Evolutionary conservation across 2,329 filamentous ascomycete genomes (phyloP).

Genomic region (Fusarium pseudograminearum): DNA sequence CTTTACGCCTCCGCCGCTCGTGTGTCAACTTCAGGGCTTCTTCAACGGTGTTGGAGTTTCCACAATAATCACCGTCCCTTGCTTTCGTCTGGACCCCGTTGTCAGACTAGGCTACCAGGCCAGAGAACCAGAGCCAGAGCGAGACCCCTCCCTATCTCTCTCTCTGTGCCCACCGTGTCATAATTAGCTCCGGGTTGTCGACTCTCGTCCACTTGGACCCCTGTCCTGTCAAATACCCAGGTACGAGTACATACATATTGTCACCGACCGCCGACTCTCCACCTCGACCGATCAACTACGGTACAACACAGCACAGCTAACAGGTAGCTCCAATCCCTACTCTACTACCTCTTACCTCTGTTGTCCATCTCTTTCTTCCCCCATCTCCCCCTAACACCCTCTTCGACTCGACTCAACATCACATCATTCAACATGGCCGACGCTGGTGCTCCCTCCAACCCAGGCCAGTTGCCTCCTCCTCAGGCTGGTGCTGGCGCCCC

Average conservation of each 20-base stretch:
- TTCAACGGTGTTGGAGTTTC: constrained; percentile 22
- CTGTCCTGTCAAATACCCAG: constrained; percentile 46
- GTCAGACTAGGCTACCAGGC: constrained; percentile 31
- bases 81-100: constrained; percentile 28
- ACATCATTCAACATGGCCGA: constrained; percentile 76
- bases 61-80: constrained; percentile 22
- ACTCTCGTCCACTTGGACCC: constrained; percentile 35
- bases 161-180: constrained; percentile 37
- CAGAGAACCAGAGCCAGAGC: neutral
- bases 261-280: constrained; percentile 48
- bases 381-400: constrained; percentile 1
- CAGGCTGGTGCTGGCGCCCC: constrained; percentile 77
- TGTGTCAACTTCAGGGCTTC: constrained; percentile 4
- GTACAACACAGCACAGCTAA: constrained; percentile 43
- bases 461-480: constrained; percentile 76
- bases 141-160: constrained; percentile 17
- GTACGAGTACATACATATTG: constrained; percentile 41
- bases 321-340: constrained; percentile 44
- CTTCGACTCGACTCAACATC: constrained; percentile 32
- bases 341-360: constrained; percentile 39
- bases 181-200: constrained; percentile 34
- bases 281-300: constrained; percentile 46
- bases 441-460: constrained; percentile 70
- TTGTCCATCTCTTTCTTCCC: constrained; percentile 16
- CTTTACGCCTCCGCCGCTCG: constrained; percentile 5